A percentile compares a stretch with the other conserved stretches of the same genome.
These are phyloP conservation scores for Neophaeococcomyces aloes DNA, from an alignment of 2,329 filamentous ascomycete species.

Conservation along the genomic window DNA sequence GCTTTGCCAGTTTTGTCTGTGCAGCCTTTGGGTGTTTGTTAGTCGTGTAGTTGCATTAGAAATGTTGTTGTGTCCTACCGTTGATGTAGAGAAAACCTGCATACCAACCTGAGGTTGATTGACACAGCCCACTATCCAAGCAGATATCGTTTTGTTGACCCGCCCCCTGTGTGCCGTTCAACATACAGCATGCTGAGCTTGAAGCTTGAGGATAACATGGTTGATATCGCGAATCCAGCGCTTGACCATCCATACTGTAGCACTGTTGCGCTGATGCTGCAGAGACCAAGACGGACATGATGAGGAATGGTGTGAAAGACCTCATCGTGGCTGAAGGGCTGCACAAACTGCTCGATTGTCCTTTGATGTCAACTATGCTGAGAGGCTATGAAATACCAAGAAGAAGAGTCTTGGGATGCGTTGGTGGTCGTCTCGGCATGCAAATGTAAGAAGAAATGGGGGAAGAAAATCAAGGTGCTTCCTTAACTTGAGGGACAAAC, in stretches of 20 bases:
- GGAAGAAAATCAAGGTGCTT: too few relatives aligned
- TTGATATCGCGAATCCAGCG: conserved; percentile 7
- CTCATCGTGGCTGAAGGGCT: neutral
- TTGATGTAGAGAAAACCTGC: conserved; percentile 10
- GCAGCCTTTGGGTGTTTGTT: neutral
- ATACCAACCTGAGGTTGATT: conserved; percentile 10
- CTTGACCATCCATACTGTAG: conserved; percentile 9
- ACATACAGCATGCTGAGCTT: conserved; percentile 9
- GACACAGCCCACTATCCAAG: conserved; percentile 12
- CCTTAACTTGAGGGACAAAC: too few relatives aligned
- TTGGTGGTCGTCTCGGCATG: too few relatives aligned
- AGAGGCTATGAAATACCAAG: too few relatives aligned
- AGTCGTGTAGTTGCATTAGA: neutral
- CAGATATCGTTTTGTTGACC: conserved; percentile 10
- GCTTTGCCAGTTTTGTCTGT: conserved; percentile 11
- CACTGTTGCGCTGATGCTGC: conserved; percentile 7
- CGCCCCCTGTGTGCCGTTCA: conserved; percentile 8
- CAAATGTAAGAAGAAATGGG: too few relatives aligned
- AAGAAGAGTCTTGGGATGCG: too few relatives aligned
- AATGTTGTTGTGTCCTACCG: conserved; percentile 5
- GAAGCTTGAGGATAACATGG: conserved; percentile 9
- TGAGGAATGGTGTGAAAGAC: neutral
- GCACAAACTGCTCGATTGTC: too few relatives aligned
- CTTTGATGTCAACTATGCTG: too few relatives aligned
- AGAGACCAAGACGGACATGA: neutral